Evolutionary conservation across 1,284 basidiomycete genomes (phyloP).

Genomic region (Meira nashicola): DNA sequence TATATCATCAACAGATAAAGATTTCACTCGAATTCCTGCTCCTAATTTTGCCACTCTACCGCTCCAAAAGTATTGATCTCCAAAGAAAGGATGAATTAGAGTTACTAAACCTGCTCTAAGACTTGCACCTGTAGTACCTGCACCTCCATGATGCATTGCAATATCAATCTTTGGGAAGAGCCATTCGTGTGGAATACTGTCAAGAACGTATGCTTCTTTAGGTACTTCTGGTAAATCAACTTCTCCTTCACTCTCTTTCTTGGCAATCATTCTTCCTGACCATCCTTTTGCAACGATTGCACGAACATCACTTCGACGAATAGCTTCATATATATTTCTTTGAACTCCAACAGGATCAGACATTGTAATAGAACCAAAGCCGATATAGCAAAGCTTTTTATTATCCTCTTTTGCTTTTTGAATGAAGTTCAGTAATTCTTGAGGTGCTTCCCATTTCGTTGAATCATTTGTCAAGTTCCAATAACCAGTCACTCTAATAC

Average conservation of each 20-base stretch:
- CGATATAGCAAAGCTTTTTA: constrained; percentile 54
- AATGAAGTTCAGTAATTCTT: constrained; percentile 61
- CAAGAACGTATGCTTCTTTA: constrained; percentile 39
- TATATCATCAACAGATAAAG: constrained; percentile 20
- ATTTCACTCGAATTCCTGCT: constrained; percentile 31
- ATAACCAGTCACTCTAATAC: constrained; percentile 42
- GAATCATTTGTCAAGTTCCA: constrained; percentile 53
- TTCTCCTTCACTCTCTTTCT: constrained; percentile 23
- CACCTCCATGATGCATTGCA: constrained; percentile 63
- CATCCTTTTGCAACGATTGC: constrained; percentile 51
- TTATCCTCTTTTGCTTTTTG: constrained; percentile 60
- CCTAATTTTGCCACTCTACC: constrained; percentile 37
- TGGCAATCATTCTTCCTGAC: constrained; percentile 27
- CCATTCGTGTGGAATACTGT: constrained; percentile 40
- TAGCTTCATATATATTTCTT: constrained; percentile 38
- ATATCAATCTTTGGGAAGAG: constrained; percentile 28
- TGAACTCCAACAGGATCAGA: constrained; percentile 45
- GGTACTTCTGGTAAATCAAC: constrained; percentile 35
- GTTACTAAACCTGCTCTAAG: constrained; percentile 42
- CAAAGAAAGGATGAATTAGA: constrained; percentile 48
- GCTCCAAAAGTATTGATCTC: constrained; percentile 50
- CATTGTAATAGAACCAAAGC: constrained; percentile 55
- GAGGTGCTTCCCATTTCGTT: constrained; percentile 60
- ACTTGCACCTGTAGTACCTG: constrained; percentile 62
- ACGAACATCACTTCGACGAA: constrained; percentile 33